phyloP scores from a whole-genome alignment of 495 filamentous ascomycete species.

The Staphylotrichum tortipilum region DNA sequence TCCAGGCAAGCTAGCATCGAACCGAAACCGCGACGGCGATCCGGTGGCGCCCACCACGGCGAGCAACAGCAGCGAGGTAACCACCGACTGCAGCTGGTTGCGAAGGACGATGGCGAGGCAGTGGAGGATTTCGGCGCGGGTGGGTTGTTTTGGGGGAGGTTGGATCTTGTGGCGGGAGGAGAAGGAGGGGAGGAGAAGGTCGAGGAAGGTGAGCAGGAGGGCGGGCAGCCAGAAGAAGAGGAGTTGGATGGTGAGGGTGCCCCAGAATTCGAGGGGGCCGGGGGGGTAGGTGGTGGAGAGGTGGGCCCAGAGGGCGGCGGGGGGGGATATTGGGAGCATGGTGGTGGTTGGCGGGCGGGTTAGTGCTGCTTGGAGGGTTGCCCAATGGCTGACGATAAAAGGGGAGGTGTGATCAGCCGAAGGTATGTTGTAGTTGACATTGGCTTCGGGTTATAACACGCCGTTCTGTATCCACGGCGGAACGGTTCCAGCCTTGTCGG shows the following conservation, averaged over 20 bases:
- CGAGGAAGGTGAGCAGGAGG: slow-evolving; percentile 34
- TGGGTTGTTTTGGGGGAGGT: slow-evolving; percentile 42
- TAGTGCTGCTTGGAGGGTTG: too few relatives aligned
- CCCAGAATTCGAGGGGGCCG: slow-evolving; percentile 31
- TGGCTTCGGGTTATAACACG: too few relatives aligned
- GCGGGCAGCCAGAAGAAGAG: slow-evolving; percentile 47
- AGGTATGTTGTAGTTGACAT: too few relatives aligned
- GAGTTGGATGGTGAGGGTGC: slow-evolving; percentile 38
- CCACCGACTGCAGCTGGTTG: slow-evolving; percentile 39
- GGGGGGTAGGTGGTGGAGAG: slow-evolving; percentile 13
- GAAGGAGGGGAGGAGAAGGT: slow-evolving; percentile 37
- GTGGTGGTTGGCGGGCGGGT: too few relatives aligned
- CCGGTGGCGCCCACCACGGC: slow-evolving; percentile 6
- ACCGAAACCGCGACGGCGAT: slow-evolving; percentile 28
- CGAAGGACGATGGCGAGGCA: slow-evolving; percentile 37
- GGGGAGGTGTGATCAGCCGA: too few relatives aligned
- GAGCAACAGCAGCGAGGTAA: slow-evolving; percentile 30
- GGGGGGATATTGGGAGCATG: too few relatives aligned
- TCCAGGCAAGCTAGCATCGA: slow-evolving; percentile 29
- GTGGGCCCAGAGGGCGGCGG: slow-evolving; percentile 13
- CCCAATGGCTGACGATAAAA: too few relatives aligned
- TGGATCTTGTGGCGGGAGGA: slow-evolving; percentile 50
- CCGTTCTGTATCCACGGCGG: too few relatives aligned
- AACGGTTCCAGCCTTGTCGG: too few relatives aligned
- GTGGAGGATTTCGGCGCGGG: slow-evolving; percentile 33